Base-by-base conservation (phyloP, 176 grass and related monocot species). In the Phyllostachys edulis region DNA sequence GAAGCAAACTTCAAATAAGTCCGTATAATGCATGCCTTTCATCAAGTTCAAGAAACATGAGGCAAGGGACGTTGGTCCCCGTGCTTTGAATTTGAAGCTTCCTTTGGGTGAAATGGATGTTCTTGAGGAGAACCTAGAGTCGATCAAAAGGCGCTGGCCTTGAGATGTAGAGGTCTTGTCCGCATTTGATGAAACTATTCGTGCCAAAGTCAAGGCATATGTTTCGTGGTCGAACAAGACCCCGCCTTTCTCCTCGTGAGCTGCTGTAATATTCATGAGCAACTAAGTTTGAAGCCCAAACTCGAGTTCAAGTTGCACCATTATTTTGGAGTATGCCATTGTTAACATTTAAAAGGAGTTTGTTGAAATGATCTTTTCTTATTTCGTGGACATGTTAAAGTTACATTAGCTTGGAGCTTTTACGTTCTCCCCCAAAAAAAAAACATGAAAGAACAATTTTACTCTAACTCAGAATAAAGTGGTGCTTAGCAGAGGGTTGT, bases 81-180 rank as follows among this genome's bases (percentile, higher is more conserved):
- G 5, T 2, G 4, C 29, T 29, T 93, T 95, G 5, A 86, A 95
- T 78, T 75, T 90, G 93, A 88, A 73, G 50, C 82, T 94, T 59
- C 93, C 93, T 50, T 94, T 90, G 60, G 90, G 88, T 44, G 93
- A 95, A 71, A 88, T 82, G 34, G 76, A 88, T 37, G 88, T 95
- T 63, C 88, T 95, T 40, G 37, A 55, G 67, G 90, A 90, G 70
- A 95, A 95, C 51, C 45, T 62, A 60, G 88, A 95, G 37, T 64
- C 92, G 41, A 89, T 95, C 63, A 92, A 86, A 63, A 88, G 93
- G 69, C 93, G 29, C 40, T 92, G 93, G 90, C 34, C 85, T 90
- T 18, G 82, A 88, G 15, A 88, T 80, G 41, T 90, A 2, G 87
- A 90, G 77, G 81, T 90, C 16, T 36, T 94, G 6, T 80, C 87